phyloP scores from a whole-genome alignment of 2,329 filamentous ascomycete species.

The Pyrenophora teres region DNA sequence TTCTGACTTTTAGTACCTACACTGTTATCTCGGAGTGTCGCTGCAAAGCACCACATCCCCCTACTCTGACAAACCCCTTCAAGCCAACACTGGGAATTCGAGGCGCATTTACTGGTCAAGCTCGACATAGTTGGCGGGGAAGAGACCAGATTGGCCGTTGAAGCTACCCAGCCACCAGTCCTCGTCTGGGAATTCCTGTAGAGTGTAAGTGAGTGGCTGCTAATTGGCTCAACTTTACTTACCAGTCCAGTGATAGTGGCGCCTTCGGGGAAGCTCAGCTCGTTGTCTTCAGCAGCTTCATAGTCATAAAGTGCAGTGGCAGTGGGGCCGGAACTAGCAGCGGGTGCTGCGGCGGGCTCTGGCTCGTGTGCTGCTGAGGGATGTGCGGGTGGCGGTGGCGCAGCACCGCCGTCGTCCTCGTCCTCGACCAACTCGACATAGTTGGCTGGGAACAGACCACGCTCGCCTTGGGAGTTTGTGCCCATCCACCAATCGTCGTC shows the following conservation, averaged over 20 bases:
- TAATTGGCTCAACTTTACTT: slow-evolving; percentile 47
- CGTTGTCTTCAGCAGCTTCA: slow-evolving; percentile 93
- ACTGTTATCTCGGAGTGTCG: no score
- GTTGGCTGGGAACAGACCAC: slow-evolving; percentile 92
- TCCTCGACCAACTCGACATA: slow-evolving; percentile 85
- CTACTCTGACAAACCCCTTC: no score
- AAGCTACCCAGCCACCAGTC: slow-evolving; percentile 98
- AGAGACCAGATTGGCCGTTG: slow-evolving; percentile 78
- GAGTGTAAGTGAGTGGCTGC: slow-evolving; percentile 30
- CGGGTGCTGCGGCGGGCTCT: slow-evolving; percentile 36
- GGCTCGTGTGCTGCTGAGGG: slow-evolving; percentile 48
- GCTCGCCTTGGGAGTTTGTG: slow-evolving; percentile 81
- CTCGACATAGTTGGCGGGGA: slow-evolving; percentile 63
- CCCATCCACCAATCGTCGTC: slow-evolving; percentile 99
- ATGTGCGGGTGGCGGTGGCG: slow-evolving; percentile 47
- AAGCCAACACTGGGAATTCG: neutral
- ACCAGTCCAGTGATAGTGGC: slow-evolving; percentile 79
- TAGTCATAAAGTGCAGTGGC: slow-evolving; percentile 94
- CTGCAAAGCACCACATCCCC: no score
- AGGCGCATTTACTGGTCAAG: slow-evolving; percentile 26
- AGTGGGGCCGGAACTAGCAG: slow-evolving; percentile 61
- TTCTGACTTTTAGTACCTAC: no score
- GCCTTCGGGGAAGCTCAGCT: slow-evolving; percentile 83
- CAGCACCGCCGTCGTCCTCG: slow-evolving; percentile 43
- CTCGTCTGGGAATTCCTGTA: slow-evolving; percentile 90